Evolutionary conservation across 2,329 filamentous ascomycete genomes (phyloP).

Genomic region (Botrytis cinerea): DNA sequence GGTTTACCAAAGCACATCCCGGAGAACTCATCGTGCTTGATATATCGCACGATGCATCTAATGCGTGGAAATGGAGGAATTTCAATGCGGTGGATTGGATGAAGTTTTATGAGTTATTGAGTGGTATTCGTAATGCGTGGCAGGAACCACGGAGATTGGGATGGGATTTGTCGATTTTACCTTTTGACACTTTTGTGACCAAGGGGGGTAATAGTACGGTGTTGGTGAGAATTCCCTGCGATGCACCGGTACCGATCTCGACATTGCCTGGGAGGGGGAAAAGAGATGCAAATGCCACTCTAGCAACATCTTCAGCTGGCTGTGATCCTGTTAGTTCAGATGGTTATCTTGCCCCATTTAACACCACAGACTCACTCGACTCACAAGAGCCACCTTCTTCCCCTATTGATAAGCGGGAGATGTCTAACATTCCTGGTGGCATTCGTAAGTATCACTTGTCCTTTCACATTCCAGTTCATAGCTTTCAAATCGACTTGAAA

Average conservation of each 20-base stretch:
- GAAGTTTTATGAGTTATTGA: slow-evolving; percentile 26
- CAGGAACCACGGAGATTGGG: slow-evolving; percentile 8
- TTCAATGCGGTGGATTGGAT: slow-evolving; percentile 27
- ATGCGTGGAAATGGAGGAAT: background rate
- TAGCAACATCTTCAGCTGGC: background rate
- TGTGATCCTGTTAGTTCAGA: background rate
- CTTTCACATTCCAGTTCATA: background rate
- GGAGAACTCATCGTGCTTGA: slow-evolving; percentile 37
- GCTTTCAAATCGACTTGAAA: too few species aligned
- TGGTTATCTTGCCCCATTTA: background rate
- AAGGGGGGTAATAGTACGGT: slow-evolving; percentile 33
- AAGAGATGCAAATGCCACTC: background rate
- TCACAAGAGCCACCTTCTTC: background rate
- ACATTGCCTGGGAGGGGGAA: background rate
- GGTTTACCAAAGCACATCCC: slow-evolving; percentile 31
- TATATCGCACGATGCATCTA: slow-evolving; percentile 31
- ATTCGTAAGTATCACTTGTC: background rate
- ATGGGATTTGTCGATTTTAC: slow-evolving; percentile 30
- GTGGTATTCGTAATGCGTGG: slow-evolving; percentile 32
- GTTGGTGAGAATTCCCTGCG: slow-evolving; percentile 28
- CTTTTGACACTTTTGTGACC: slow-evolving; percentile 30
- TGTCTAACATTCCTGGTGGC: background rate
- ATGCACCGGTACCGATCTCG: slow-evolving; percentile 19
- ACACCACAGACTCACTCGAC: background rate
- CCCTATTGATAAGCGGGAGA: background rate